These are phyloP conservation scores for cucumber (Cucumis sativus) DNA, from an alignment of 306 rosid genomes.

Conservation along the genomic window Cucumber_9930_V3 NC_026656.2:3177501-3178000, in stretches of 20 bases:
- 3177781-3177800: not conserved
- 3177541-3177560: not conserved
- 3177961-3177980: not conserved
- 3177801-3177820: not conserved
- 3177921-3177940: constrained; percentile 11
- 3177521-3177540: not conserved
- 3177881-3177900: constrained; percentile 59
- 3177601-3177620: not conserved
- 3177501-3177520: constrained; percentile 55
- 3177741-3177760: not conserved
- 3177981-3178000: constrained; percentile 40
- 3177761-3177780: not conserved
- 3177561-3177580: not conserved
- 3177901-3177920: constrained; percentile 34
- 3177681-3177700: not conserved
- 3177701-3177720: not conserved
- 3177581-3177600: not conserved
- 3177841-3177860: constrained; percentile 68
- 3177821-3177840: constrained; percentile 70
- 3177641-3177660: not conserved
- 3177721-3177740: not conserved
- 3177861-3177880: constrained; percentile 47
- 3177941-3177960: not conserved
- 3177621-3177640: not conserved
- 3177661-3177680: not conserved